A percentile compares a stretch with the other conserved stretches of the same genome.
Conservation (phyloP, 2,329 filamentous ascomycete species). For the Tolypocladium ovalisporum region DNA sequence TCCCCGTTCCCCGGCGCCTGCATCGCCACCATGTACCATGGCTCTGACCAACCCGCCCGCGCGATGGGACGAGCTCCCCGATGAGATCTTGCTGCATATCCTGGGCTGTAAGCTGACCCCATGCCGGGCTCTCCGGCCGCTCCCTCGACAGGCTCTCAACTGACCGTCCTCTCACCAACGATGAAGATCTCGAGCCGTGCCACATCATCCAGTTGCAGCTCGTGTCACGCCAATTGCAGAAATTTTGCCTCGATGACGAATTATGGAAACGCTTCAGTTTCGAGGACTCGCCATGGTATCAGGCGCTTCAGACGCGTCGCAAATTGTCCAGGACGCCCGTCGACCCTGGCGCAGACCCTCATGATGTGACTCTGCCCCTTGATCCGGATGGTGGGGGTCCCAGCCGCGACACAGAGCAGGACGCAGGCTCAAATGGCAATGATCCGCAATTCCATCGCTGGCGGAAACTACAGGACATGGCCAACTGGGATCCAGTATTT, state of each 20-base stretch:
- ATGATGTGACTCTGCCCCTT: constrained; percentile 7
- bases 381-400: not conserved
- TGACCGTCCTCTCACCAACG: not conserved
- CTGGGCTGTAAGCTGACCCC: constrained; percentile 40
- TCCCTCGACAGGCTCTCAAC: not conserved
- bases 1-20: not conserved
- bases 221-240: constrained; percentile 54
- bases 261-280: constrained; percentile 73
- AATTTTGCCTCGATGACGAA: constrained; percentile 59
- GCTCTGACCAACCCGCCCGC: constrained; percentile 9
- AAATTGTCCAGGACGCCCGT: constrained; percentile 18
- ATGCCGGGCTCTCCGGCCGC: not conserved
- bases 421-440: not conserved
- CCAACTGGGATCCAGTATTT: constrained; percentile 76
- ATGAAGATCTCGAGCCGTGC: constrained; percentile 23
- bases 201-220: constrained; percentile 54
- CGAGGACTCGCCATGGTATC: constrained; percentile 54
- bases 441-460: constrained; percentile 5
- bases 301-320: constrained; percentile 38
- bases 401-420: not conserved
- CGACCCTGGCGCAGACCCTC: constrained; percentile 4
- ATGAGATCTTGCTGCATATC: constrained; percentile 54
- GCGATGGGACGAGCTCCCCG: constrained; percentile 41
- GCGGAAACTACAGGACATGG: constrained; percentile 41
- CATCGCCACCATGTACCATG: constrained; percentile 15